Evolutionary conservation across 805 yeast genomes (phyloP), one percentile per base, ranked within the genome.

Genomic region (Suhomyces vadensis): DNA sequence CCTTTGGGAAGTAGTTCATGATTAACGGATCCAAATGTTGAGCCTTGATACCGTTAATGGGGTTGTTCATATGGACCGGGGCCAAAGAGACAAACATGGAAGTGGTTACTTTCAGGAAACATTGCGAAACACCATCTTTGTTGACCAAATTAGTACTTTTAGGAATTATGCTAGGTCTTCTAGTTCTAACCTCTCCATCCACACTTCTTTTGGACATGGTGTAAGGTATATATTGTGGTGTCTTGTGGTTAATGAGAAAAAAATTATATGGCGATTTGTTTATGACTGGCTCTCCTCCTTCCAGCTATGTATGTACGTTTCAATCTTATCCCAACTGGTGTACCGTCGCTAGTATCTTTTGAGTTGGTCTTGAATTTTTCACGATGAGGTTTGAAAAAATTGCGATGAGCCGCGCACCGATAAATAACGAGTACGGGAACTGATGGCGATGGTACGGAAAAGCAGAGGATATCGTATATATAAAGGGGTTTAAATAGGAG

Each of bases 21-120:
- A 94, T 71, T 65, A 94, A 71, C 3, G 94, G 90, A 58, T 94
- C 96, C 51, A 94, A 69, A 67, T 94, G 98, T 68, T 92, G 97
- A 22, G 82, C 75, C 63, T 81, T 80, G 51, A 94, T 76, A 33
- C 98, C 99, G 47, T 79, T 80, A 11, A 84, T 60, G 5, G 97
- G 96, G 40, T 75, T 71, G 33, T 74, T 70, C 29, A 82, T 59
- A 65, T 83, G 87, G 42, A 81, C 72, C 42, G 99, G 99, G 4
- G 99, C 97, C 42, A 94, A 63, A 6, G 96, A 89, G 5, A 90
- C 82, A 60, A 91, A 89, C 62, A 94, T 61, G 11, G 80, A 69
- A 1, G 85, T 69, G 42, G 77, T 71, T 43, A 82, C 77, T 35
- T 66, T 71, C 53, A 79, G 82, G 69, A 87, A 88, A 59, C 95